Evolutionary conservation across 1,284 basidiomycete genomes (phyloP).

Genomic region (Volvariella surrecta): DNA sequence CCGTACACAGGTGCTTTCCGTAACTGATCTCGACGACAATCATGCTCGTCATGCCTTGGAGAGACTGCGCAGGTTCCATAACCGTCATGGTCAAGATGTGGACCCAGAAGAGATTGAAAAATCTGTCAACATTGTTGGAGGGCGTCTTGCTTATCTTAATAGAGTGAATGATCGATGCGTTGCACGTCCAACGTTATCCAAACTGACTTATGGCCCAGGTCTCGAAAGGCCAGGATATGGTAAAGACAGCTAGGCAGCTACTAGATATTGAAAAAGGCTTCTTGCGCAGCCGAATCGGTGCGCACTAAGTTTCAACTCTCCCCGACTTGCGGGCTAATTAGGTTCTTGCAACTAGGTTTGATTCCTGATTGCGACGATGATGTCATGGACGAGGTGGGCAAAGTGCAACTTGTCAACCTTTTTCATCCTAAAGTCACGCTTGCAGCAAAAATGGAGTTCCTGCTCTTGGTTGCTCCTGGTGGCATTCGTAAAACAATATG

Average conservation of each 20-base stretch:
- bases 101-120: slow-evolving; percentile 35
- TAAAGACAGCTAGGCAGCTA: slow-evolving; percentile 54
- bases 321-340: slow-evolving; percentile 1
- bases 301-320: slow-evolving; percentile 17
- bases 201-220: slow-evolving; percentile 16
- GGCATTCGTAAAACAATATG: slow-evolving; percentile 56
- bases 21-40: slow-evolving; percentile 58
- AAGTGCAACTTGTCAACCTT: neutral
- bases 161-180: slow-evolving; percentile 27
- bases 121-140: slow-evolving; percentile 61
- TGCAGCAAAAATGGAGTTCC: slow-evolving; percentile 72
- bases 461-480: slow-evolving; percentile 70
- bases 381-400: slow-evolving; percentile 70
- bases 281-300: slow-evolving; percentile 67
- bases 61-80: slow-evolving; percentile 38
- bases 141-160: slow-evolving; percentile 69
- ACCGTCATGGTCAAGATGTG: slow-evolving; percentile 20
- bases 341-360: slow-evolving; percentile 22
- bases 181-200: neutral
- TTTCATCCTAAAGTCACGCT: slow-evolving; percentile 6
- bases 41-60: slow-evolving; percentile 57
- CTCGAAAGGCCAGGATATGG: slow-evolving; percentile 49
- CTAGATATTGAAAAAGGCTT: slow-evolving; percentile 69
- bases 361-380: slow-evolving; percentile 78
- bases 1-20: slow-evolving; percentile 55